Base-by-base conservation (phyloP, 2,329 filamentous ascomycete species). In the Curvularia sp. region DNA sequence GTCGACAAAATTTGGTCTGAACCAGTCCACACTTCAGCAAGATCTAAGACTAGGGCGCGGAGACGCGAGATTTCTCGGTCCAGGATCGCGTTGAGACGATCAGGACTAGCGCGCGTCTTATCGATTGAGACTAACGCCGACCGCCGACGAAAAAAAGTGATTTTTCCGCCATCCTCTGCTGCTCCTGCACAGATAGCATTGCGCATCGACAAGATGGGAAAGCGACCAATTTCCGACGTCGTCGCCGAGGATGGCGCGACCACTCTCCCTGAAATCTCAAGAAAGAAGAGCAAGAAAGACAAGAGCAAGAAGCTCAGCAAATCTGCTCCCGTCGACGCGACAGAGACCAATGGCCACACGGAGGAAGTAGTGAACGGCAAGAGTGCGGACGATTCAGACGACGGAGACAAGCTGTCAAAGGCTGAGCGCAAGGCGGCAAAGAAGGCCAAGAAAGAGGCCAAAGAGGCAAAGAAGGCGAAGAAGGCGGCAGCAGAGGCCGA, bases 341-440 rank as follows among this genome's bases (percentile, higher is more conserved):
- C 61, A 22, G 67, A 68, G 51, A 57, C 63, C 12, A 68, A 70
- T 58, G 67, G 62, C 46, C 51, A 55, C 38, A 46, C 54, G n/a
- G 64, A 63, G 7, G 63, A 71, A 9, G 68, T 72, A 48, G 39
- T 28, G 33, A 67, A 49, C 48, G 55, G 55, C 24, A 61, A 56
- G 53, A 59, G 46, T 31, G 57, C 64, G 63, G 65, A 56, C 20
- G 39, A 55, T 13, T 62, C 62, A 6, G 73, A 58, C 33, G 71
- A 75, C 43, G 72, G 74, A 6, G 72, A 74, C 33, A 73, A 72
- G 49, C 64, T 73, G 8, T 75, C 76, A 3, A 80, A 80, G 65
- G 79, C 75, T 3, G 78, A 78, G 65, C 75, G 74, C 46, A 81
- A 81, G 64, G 77, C 78, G 4, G 72, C 72, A 31, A 79, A 78